Conservation (phyloP, 805 yeast genomes). For the Kodamaea kaohsiungensis region DNA sequence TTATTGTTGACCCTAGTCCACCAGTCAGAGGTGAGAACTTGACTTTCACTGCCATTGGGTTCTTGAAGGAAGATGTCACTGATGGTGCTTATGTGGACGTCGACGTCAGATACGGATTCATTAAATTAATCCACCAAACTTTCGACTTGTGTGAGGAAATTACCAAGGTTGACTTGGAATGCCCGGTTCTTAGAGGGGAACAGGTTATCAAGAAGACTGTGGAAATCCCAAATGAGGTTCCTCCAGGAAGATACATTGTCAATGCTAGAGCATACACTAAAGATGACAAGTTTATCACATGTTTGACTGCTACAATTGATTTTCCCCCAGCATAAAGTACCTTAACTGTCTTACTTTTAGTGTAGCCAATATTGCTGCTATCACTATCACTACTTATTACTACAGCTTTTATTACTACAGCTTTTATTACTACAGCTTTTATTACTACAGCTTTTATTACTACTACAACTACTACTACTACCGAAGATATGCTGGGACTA, state of each 20-base stretch:
- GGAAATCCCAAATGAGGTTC: constrained; percentile 87
- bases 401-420: too few relatives aligned
- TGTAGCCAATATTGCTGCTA: too few relatives aligned
- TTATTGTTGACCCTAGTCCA: constrained; percentile 79
- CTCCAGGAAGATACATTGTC: constrained; percentile 90
- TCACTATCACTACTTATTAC: too few relatives aligned
- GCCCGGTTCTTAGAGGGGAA: constrained; percentile 77
- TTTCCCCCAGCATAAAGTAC: constrained; percentile 38
- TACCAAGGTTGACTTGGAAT: constrained; percentile 76
- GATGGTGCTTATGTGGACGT: constrained; percentile 96
- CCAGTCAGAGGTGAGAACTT: constrained; percentile 84
- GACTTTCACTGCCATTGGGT: constrained; percentile 76
- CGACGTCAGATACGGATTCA: constrained; percentile 89
- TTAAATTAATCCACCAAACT: constrained; percentile 84
- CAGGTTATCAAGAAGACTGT: constrained; percentile 69
- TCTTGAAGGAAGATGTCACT: constrained; percentile 50
- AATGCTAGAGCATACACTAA: constrained; percentile 87
- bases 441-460: too few relatives aligned
- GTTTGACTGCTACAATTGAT: constrained; percentile 73
- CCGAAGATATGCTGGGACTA: not conserved
- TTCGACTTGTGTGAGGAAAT: constrained; percentile 90
- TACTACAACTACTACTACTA: too few relatives aligned
- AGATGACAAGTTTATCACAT: constrained; percentile 79
- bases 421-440: too few relatives aligned
- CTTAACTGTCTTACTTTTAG: not conserved